Evolutionary conservation across 2,329 filamentous ascomycete genomes (phyloP).

Genomic region (Diaporthe sp.): DNA sequence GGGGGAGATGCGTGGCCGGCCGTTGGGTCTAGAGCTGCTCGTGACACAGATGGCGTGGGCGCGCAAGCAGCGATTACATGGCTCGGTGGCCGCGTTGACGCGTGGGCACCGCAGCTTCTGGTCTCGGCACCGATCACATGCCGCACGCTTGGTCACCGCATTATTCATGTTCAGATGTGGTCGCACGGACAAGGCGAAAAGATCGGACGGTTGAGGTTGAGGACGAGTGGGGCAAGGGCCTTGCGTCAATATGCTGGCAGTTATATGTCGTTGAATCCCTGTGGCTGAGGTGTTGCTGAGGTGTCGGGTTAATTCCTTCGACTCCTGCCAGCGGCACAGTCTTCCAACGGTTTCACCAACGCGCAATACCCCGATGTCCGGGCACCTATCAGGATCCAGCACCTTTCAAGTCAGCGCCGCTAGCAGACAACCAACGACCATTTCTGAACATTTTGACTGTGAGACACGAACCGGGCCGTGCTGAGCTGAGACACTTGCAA

Average conservation of each 20-base stretch:
- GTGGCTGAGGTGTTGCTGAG: background rate
- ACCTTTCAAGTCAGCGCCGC: background rate
- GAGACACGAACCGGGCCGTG: too few species aligned
- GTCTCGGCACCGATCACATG: background rate
- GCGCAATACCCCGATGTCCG: background rate
- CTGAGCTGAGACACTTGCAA: too few species aligned
- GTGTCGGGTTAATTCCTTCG: too few species aligned
- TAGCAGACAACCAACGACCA: too few species aligned
- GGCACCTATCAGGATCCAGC: background rate
- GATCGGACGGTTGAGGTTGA: background rate
- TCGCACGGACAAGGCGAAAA: background rate
- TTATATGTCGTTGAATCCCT: background rate
- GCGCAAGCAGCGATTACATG: background rate
- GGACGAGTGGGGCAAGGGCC: background rate
- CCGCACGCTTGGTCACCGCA: background rate
- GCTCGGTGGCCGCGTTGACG: background rate
- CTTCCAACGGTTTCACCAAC: background rate
- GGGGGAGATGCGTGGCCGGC: background rate
- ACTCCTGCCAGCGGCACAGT: background rate
- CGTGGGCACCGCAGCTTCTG: slow-evolving; percentile 9
- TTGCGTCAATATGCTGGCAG: background rate
- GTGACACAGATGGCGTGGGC: slow-evolving; percentile 2
- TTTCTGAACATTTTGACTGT: too few species aligned
- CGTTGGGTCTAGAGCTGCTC: background rate
- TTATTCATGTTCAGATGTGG: background rate